Base-by-base conservation (phyloP, 371 early-diverging fungal species). In the Phascolomyces articulosus region DNA sequence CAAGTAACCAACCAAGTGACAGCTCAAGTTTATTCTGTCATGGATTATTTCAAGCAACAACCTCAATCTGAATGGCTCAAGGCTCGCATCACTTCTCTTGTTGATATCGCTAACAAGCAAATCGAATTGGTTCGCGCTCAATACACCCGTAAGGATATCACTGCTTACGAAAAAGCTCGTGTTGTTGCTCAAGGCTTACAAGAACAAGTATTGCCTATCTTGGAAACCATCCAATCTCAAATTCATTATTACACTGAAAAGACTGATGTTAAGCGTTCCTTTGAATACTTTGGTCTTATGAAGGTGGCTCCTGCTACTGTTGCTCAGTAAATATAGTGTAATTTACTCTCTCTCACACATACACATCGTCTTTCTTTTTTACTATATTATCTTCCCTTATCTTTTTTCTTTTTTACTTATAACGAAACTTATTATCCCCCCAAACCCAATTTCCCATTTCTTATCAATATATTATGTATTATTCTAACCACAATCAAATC, bases 161-260 rank as follows among this genome's bases (percentile, higher is more conserved):
- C 72, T 26, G 66, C 77, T 20, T 44, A 73, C 44, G 84, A 85
- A 60, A 88, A 86, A 75, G 77, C 83, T 16, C 80, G 76, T 62
- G 76, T 76, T 55, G 74, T 87, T 27, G 64, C 79, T 34, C 55
- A 71, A 16, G 55, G 78, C 40, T 71, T 85, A 40, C 84, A 84
- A 51, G 67, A 82, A n/a, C 83, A 87, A 62, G 69, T 86, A 3
- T 63, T 85, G 29, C 88, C 88, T 26, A 60, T 86, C 23, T 66
- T 88, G n/a, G 75, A 85, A 61, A 65, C 61, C 40, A 56, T 87
- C 28, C 78, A 76, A 31, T 73, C 77, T 55, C 71, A 79, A 29
- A 57, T 73, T n/a, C 57, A 47, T 26, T 47, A 61, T 38, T 77
- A 73, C 40, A 68, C 74, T 40, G 74, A 74, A 23, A 44, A 68